Evolutionary conservation across 306 rosid genomes (phyloP), one percentile per base, ranked within the genome.

Genomic region (Purshia tridentata): DNA sequence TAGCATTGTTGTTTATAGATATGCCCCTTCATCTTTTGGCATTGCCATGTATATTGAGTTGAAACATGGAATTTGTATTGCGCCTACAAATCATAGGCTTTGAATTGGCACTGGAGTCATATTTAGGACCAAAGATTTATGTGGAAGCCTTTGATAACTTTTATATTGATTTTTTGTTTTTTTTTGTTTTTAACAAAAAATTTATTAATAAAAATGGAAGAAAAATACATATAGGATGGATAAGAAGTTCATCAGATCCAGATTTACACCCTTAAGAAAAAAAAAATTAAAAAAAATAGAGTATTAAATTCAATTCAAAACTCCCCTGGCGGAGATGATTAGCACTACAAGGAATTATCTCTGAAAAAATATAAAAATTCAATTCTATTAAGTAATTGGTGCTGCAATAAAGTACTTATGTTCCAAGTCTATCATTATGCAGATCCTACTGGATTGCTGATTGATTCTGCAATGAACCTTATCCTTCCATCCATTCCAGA

Each of bases 361-460:
- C 2, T 29, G n/a, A n/a, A 29, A 29, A 29, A 29, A 29, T 2
- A 2, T 29, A 29, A 29, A 29, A 29, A 29, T 48, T 48, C 12
- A 11, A 2, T 49, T 14, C 13, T 11, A 49, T 49, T 50, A 69
- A 41, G 45, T 56, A 20, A 74, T 50, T 70, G 52, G 15, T 37
- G 39, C 53, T 29, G 66, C 65, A 55, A 67, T n/a, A 47, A 65
- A 46, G 67, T 10, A 64, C 23, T 62, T 76, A 23, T 23, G 29
- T 20, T 57, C 40, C 39, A 40, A 13, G 45, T 78, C 20, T n/a
- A 6, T 58, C 58, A 18, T 72, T 80, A 19, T 80, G 90, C 86
- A 93, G 98, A 86, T 53, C 96, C 90, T 81, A 87, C 90, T 68
- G 98, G 98, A 61, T 35, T 90, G 82, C 72, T 93, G 52, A 57